Percentiles rank a stretch among this genome's conserved stretches.
These are phyloP conservation scores for Heimioporus retisporus DNA, from an alignment of 1,284 basidiomycete species.

Conservation along the genomic window DNA sequence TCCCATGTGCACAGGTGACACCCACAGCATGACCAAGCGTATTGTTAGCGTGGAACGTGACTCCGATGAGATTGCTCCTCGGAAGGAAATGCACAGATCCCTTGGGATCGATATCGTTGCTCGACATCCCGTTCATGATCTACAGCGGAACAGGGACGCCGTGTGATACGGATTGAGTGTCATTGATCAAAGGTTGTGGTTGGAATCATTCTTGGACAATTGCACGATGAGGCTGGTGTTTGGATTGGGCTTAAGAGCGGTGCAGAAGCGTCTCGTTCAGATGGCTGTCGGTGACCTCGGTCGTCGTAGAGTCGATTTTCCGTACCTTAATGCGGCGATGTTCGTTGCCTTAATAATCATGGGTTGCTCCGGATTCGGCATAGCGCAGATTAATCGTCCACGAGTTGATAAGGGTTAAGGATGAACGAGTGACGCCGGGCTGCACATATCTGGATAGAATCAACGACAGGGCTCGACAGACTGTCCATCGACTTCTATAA, in stretches of 20 bases:
- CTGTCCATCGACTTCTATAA: conserved; percentile 53
- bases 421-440: conserved; percentile 51
- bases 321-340: conserved; percentile 50
- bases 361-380: conserved; percentile 11
- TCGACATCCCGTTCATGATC: conserved; percentile 53
- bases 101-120: conserved; percentile 47
- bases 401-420: conserved; percentile 39
- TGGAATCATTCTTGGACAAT: conserved; percentile 24
- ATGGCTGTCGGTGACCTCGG: conserved; percentile 21
- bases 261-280: conserved; percentile 43
- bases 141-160: conserved; percentile 57
- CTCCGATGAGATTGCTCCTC: conserved; percentile 45
- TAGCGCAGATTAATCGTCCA: conserved; percentile 41
- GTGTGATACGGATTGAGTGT: conserved; percentile 46
- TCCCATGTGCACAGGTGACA: not conserved
- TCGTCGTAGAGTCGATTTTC: conserved; percentile 38
- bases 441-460: conserved; percentile 42
- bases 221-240: conserved; percentile 40
- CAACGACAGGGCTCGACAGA: conserved; percentile 44
- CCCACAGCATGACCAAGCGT: conserved; percentile 21
- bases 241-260: conserved; percentile 35
- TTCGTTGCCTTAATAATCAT: conserved; percentile 21
- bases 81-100: conserved; percentile 52
- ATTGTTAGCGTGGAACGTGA: conserved; percentile 32
- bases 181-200: conserved; percentile 39